These are phyloP conservation scores for Aegilops tauschii DNA, from an alignment of 176 grass and related monocot species.

Conservation along the genomic window DNA sequence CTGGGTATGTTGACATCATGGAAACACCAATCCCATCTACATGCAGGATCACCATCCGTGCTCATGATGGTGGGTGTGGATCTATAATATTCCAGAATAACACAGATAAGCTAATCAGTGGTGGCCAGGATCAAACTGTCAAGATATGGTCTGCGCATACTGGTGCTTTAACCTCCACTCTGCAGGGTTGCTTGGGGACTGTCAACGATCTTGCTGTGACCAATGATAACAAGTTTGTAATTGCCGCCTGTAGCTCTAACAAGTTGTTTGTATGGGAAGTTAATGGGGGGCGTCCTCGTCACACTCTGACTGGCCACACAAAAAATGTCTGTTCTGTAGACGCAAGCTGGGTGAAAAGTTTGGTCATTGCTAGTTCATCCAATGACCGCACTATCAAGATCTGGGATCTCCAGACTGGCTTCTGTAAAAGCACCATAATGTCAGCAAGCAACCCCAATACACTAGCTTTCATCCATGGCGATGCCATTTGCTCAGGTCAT, in stretches of 20 bases:
- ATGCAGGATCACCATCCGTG: conserved; percentile 66
- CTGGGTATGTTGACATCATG: conserved; percentile 54
- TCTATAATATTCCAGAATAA: conserved; percentile 77
- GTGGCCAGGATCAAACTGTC: conserved; percentile 86
- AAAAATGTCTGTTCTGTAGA: conserved; percentile 90
- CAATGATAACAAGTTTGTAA: conserved; percentile 85
- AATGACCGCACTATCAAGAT: conserved; percentile 94
- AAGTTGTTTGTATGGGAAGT: conserved; percentile 93
- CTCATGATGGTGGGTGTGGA: conserved; percentile 93
- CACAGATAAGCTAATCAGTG: conserved; percentile 83
- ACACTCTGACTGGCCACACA: conserved; percentile 85
- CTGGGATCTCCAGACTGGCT: conserved; percentile 89
- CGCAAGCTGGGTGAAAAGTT: conserved; percentile 65
- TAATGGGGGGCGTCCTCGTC: conserved; percentile 67
- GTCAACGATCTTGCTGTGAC: conserved; percentile 91
- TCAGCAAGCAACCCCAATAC: conserved; percentile 84
- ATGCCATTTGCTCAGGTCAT: conserved; percentile 89
- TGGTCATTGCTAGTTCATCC: conserved; percentile 65
- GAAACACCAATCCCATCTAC: conserved; percentile 72
- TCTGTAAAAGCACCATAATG: conserved; percentile 90
- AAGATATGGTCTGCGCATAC: conserved; percentile 90
- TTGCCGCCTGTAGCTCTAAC: conserved; percentile 96
- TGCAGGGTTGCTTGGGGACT: conserved; percentile 82
- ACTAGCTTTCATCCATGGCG: conserved; percentile 76
- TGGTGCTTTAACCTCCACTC: conserved; percentile 59